These are phyloP conservation scores for Globisporangium emineosum DNA, from an alignment of 352 stramenopile genomes.

Conservation along the genomic window DNA sequence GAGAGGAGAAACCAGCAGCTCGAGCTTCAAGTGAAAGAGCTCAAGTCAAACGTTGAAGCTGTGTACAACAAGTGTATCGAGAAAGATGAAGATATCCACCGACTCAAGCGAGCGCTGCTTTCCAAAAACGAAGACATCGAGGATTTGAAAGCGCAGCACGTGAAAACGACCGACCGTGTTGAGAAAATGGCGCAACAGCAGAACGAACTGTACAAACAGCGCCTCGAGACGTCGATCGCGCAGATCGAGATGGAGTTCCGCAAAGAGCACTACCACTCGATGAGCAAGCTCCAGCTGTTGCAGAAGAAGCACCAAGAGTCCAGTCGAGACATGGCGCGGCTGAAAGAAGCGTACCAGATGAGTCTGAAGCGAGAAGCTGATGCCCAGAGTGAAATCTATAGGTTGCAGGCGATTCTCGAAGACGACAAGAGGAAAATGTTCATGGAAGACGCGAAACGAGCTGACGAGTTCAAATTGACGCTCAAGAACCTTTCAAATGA, in stretches of 20 bases:
- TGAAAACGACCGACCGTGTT: conserved; percentile 45
- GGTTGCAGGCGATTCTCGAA: conserved; percentile 42
- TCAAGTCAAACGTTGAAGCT: conserved; percentile 39
- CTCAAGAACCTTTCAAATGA: conserved; percentile 26
- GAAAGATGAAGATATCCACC: conserved; percentile 57
- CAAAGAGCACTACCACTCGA: conserved; percentile 44
- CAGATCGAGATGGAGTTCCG: conserved; percentile 77
- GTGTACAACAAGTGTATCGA: conserved; percentile 53
- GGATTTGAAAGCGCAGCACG: conserved; percentile 39
- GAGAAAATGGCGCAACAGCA: conserved; percentile 58
- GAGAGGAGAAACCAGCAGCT: conserved; percentile 32
- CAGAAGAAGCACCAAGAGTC: conserved; percentile 50
- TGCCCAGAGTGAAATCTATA: conserved; percentile 35
- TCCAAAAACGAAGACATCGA: conserved; percentile 50
- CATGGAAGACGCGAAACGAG: conserved; percentile 36
- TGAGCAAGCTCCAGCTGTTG: conserved; percentile 38
- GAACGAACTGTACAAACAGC: conserved; percentile 52
- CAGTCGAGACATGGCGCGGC: conserved; percentile 26
- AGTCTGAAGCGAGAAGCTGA: conserved; percentile 48
- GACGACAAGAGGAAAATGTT: conserved; percentile 53
- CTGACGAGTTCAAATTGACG: conserved; percentile 41
- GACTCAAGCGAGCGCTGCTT: conserved; percentile 41
- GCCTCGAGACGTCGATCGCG: conserved; percentile 48
- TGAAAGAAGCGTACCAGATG: conserved; percentile 46
- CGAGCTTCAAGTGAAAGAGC: conserved; percentile 42